These are phyloP conservation scores for Haplosporangium gracile DNA, from an alignment of 192 early-diverging fungal genomes.

Conservation along the genomic window DNA sequence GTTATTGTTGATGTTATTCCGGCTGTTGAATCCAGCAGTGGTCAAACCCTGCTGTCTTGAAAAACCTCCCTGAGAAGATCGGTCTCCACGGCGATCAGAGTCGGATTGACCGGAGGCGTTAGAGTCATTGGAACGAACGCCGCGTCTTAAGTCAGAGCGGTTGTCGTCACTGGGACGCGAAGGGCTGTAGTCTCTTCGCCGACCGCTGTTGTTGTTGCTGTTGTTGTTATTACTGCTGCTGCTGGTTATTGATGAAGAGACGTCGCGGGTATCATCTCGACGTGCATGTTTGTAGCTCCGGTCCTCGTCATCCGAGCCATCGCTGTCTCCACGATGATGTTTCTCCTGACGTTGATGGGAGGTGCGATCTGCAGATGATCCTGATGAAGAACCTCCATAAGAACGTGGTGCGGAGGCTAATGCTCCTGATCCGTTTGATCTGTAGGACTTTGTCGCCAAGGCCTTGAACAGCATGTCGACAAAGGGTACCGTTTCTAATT, in stretches of 20 bases:
- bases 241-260: not conserved
- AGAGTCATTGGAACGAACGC: slow-evolving; percentile 9
- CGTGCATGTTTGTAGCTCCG: slow-evolving; percentile 79
- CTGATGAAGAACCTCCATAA: slow-evolving; percentile 11
- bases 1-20: not conserved
- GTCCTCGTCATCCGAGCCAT: slow-evolving; percentile 75
- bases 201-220: slow-evolving; percentile 1
- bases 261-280: slow-evolving; percentile 54
- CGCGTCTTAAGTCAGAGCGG: not conserved
- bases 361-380: not conserved
- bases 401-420: slow-evolving; percentile 2
- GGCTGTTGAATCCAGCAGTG: slow-evolving; percentile 35
- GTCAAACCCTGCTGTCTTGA: slow-evolving; percentile 31
- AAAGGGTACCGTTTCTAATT: slow-evolving; percentile 76
- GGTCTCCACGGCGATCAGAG: slow-evolving; percentile 47
- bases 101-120: slow-evolving; percentile 16
- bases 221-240: not conserved
- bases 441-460: slow-evolving; percentile 60
- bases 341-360: slow-evolving; percentile 26
- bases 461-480: slow-evolving; percentile 71
- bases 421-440: not conserved
- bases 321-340: slow-evolving; percentile 60
- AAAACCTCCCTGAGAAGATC: not conserved
- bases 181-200: slow-evolving; percentile 48
- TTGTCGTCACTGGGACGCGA: slow-evolving; percentile 52